Percentiles rank a stretch among this genome's conserved stretches.
These are phyloP conservation scores for Chloromonas sp. DNA, from an alignment of 163 green algal genomes.

Conservation along the genomic window DNA sequence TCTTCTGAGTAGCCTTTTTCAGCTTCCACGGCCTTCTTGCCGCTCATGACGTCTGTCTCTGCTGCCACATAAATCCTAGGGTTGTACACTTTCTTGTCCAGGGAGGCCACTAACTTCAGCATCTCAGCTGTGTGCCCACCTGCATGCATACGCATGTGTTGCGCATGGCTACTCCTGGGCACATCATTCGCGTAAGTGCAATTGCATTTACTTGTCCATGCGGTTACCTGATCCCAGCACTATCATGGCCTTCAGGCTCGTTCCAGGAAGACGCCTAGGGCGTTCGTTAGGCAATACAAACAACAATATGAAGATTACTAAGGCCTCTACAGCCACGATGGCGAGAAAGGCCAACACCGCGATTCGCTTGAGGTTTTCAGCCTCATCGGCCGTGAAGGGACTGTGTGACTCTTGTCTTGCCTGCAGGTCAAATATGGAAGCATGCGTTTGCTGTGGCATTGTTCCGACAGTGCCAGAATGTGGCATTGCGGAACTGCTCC, in stretches of 20 bases:
- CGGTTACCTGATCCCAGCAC: conserved; percentile 49
- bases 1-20: conserved; percentile 43
- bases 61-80: conserved; percentile 80
- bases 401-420: too few species aligned
- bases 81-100: conserved; percentile 56
- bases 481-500: too few species aligned
- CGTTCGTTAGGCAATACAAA: neutral
- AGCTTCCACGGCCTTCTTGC: conserved; percentile 49
- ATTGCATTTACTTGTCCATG: neutral
- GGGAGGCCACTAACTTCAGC: conserved; percentile 57
- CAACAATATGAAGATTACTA: neutral
- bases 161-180: neutral
- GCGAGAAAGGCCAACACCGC: neutral
- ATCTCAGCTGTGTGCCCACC: conserved; percentile 94
- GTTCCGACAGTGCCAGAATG: too few species aligned
- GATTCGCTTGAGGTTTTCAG: neutral
- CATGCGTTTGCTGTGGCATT: too few species aligned
- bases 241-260: conserved; percentile 36
- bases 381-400: neutral
- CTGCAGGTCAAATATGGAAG: too few species aligned
- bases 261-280: neutral
- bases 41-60: conserved; percentile 75
- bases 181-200: neutral
- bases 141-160: conserved; percentile 21
- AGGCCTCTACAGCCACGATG: neutral